Conservation (phyloP, 306 rosid species). For the Cucurbita moschata region DNA sequence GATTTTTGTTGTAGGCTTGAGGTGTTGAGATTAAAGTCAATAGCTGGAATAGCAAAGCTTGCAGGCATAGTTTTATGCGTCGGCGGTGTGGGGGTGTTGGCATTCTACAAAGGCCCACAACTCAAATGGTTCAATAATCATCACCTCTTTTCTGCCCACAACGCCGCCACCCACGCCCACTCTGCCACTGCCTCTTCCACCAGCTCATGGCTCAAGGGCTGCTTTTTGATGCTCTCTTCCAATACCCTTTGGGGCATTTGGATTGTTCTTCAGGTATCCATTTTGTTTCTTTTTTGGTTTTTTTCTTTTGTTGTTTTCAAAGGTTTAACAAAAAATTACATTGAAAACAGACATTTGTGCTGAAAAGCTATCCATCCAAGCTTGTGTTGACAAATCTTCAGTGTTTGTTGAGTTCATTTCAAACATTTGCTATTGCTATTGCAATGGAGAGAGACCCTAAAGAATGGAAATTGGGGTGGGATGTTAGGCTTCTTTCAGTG, state of each 20-base stretch:
- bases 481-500: conserved; percentile 56
- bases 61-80: conserved; percentile 44
- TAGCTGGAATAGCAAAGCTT: conserved; percentile 50
- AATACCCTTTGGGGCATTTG: conserved; percentile 55
- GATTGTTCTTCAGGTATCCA: conserved; percentile 65
- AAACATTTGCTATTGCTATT: conserved; percentile 49
- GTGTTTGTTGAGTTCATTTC: conserved; percentile 54
- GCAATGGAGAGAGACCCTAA: conserved; percentile 49
- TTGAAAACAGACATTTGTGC: conserved; percentile 25
- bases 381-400: conserved; percentile 64
- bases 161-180: conserved; percentile 5
- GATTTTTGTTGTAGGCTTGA: conserved; percentile 34
- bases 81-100: conserved; percentile 49
- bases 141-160: conserved; percentile 20
- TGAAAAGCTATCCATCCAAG: conserved; percentile 71
- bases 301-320: too few species aligned
- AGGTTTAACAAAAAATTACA: neutral
- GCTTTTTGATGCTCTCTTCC: conserved; percentile 67
- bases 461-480: conserved; percentile 66
- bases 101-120: conserved; percentile 65
- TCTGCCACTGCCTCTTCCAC: conserved; percentile 1
- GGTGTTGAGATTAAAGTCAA: conserved; percentile 36
- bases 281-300: too few species aligned
- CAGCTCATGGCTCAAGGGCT: conserved; percentile 62
- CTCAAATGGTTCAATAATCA: conserved; percentile 18